Evolutionary conservation across 768 basidiomycete genomes (phyloP).

Genomic region (Lentinula sp.): DNA sequence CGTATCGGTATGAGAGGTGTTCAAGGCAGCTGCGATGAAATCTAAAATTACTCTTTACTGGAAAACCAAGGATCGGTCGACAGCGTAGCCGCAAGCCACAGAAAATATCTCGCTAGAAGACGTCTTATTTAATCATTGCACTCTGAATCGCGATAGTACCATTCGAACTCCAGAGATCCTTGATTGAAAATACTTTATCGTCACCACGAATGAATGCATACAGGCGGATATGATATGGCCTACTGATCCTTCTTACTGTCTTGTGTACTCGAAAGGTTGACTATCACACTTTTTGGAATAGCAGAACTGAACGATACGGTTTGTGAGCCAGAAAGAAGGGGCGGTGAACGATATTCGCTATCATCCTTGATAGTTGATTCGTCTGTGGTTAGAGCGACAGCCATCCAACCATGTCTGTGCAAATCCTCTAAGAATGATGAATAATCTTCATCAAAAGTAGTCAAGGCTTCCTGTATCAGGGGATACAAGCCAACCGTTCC

Average conservation of each 20-base stretch:
- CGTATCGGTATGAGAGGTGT: too few relatives aligned
- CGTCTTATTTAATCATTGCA: too few relatives aligned
- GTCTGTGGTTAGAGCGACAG: neutral
- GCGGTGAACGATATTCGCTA: neutral
- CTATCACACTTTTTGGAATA: neutral
- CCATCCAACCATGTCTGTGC: neutral
- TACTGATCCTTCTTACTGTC: neutral
- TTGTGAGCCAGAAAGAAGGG: conserved; percentile 1
- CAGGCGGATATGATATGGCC: neutral
- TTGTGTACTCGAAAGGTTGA: neutral
- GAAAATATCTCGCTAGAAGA: too few relatives aligned
- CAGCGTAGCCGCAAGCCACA: too few relatives aligned
- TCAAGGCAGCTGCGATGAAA: too few relatives aligned
- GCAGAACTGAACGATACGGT: neutral
- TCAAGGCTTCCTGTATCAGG: neutral
- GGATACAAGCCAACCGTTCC: neutral
- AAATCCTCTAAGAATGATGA: neutral
- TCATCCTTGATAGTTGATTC: neutral
- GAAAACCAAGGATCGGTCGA: too few relatives aligned
- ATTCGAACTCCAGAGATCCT: too few relatives aligned
- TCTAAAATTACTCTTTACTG: too few relatives aligned
- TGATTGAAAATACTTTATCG: too few relatives aligned
- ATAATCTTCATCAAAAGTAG: neutral
- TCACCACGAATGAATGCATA: neutral
- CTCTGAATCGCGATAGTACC: too few relatives aligned